Base-by-base conservation (phyloP, 768 basidiomycete genomes). In the Lactarius indigo region DNA sequence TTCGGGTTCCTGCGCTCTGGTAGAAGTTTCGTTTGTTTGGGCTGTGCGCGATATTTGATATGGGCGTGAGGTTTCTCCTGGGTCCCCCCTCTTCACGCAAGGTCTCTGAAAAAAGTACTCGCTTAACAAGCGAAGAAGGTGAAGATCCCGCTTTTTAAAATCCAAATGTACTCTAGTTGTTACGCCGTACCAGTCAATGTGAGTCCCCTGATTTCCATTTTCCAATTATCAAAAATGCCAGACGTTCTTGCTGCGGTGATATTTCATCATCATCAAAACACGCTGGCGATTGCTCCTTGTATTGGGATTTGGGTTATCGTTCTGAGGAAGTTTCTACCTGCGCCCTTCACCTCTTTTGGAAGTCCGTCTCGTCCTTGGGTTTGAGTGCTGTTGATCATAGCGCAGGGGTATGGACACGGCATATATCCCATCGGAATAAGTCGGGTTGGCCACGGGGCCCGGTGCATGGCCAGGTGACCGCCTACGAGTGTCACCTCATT, bases 1-100 rank as follows among this genome's bases (percentile, higher is more conserved):
- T 52, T 52, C 26, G 50, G 50, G 50, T 52, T 52, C 50, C 50
- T 52, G 50, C 50, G 50, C 50, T 52, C 50, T 52, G 50, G 23
- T n/a, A 50, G 50, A 26, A 26, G 50, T 23, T 50, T 50, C 12
- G 47, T 13, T 0, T 50, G 47, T 26, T 50, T 37, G 35, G 20
- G 47, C 47, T n/a, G 47, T 50, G 23, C n/a, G 9, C 23, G 10
- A n/a, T 5, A 52, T 26, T 52, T 28, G 23, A 47, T 47, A 47
- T 47, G 44, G 4, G 9, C 10, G 44, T 52, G 50, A 26, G 23
- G n/a, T n/a, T 15, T 52, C 50, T 12, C 26, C 50, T 10, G 47
- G 9, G n/a, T 12, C 5, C 23, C 26, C 47, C 23, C 23, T 50
- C 47, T 52, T 52, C 50, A 26, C 50, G 23, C 50, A 23, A 12